phyloP scores from a whole-genome alignment of 164 flowering plant genomes.

The Chloranthus sessilifolius region DNA sequence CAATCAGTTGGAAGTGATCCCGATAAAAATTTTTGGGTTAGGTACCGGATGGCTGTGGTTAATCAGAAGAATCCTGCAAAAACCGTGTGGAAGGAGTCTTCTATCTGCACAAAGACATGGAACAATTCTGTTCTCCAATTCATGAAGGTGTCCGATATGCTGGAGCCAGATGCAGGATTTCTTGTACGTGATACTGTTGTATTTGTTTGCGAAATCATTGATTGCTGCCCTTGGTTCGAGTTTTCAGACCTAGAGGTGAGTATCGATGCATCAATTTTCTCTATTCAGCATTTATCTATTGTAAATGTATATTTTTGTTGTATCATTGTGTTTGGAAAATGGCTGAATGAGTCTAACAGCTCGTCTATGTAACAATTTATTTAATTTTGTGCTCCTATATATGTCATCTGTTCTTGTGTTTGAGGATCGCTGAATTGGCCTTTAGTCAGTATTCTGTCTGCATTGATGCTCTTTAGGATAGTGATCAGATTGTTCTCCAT shows the following conservation, averaged over 20 bases:
- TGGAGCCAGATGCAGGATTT: slow-evolving; percentile 94
- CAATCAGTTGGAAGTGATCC: slow-evolving; percentile 88
- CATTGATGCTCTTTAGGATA: too few species aligned
- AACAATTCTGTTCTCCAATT: slow-evolving; percentile 98
- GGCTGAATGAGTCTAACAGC: too few species aligned
- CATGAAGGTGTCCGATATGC: slow-evolving; percentile 99
- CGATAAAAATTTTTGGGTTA: slow-evolving; percentile 97
- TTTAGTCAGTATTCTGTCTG: too few species aligned
- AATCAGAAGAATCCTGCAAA: slow-evolving; percentile 89
- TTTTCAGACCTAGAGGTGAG: slow-evolving; percentile 95
- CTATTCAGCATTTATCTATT: too few species aligned
- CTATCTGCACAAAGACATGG: slow-evolving; percentile 99
- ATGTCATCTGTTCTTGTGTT: too few species aligned
- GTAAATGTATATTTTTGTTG: too few species aligned
- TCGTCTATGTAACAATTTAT: too few species aligned
- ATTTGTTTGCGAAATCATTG: slow-evolving; percentile 95
- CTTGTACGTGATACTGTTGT: slow-evolving; percentile 91
- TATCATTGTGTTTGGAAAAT: too few species aligned
- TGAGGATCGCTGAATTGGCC: too few species aligned
- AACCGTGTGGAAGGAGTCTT: slow-evolving; percentile 96
- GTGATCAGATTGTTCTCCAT: too few species aligned
- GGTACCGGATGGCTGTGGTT: slow-evolving; percentile 84
- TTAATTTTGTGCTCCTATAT: too few species aligned
- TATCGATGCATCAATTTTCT: too few species aligned
- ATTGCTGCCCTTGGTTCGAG: slow-evolving; percentile 99